These are phyloP conservation scores for Drechslera avenae DNA, from an alignment of 2,329 filamentous ascomycete species.

Conservation along the genomic window DNA sequence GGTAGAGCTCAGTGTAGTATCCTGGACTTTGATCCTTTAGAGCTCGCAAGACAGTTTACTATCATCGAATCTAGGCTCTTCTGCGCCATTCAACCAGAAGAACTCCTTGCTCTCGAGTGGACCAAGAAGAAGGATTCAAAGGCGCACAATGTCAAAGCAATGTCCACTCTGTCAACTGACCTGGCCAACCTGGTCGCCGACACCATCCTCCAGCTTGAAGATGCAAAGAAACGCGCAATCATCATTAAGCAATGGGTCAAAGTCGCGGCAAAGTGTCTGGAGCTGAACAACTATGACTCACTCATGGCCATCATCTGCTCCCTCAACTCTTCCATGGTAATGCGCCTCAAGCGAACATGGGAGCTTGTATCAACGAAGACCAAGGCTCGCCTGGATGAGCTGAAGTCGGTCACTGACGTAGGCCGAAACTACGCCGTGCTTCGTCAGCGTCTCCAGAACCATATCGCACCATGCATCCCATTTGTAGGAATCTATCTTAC, in stretches of 20 bases:
- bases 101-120: slow-evolving; percentile 91
- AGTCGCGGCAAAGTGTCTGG: slow-evolving; percentile 82
- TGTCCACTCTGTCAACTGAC: slow-evolving; percentile 91
- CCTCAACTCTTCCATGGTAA: slow-evolving; percentile 88
- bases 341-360: slow-evolving; percentile 88
- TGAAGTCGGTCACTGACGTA: slow-evolving; percentile 86
- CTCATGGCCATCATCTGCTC: slow-evolving; percentile 97
- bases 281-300: slow-evolving; percentile 93
- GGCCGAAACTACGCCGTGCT: slow-evolving; percentile 90
- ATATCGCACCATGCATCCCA: slow-evolving; percentile 88
- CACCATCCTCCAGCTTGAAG: slow-evolving; percentile 84
- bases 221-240: slow-evolving; percentile 86
- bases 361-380: slow-evolving; percentile 84
- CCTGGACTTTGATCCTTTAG: slow-evolving; percentile 87
- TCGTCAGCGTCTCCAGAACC: slow-evolving; percentile 79
- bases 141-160: slow-evolving; percentile 88
- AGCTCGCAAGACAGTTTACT: slow-evolving; percentile 89
- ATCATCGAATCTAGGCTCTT: slow-evolving; percentile 91
- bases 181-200: slow-evolving; percentile 91
- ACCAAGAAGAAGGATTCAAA: slow-evolving; percentile 82
- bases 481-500: slow-evolving; percentile 97
- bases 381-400: slow-evolving; percentile 74
- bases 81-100: slow-evolving; percentile 88
- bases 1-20: slow-evolving; percentile 74
- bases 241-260: slow-evolving; percentile 99